Base-by-base conservation (phyloP, 75 land plant genomes). In the Selaginella tamariscina region DNA sequence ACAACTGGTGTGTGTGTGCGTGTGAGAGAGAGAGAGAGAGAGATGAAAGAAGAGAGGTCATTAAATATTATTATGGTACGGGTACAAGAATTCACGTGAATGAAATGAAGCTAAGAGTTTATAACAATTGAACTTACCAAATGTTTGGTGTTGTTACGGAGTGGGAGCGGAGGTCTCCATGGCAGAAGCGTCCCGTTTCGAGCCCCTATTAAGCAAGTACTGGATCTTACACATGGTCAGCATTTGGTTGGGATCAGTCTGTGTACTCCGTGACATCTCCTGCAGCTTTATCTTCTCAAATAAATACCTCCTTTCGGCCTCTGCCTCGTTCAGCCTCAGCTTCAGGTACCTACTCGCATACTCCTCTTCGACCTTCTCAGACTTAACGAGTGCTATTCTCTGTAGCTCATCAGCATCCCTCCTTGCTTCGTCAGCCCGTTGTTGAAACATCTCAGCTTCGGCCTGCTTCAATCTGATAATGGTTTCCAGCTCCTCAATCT, bases 391-490 rank as follows among this genome's bases (percentile, higher is more conserved):
- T 2, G 85, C 85, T 69, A 91, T 88, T n/a, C 85, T 77, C 59
- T 91, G 89, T 5, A 91, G 84, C 49, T 84, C 80, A 70, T 91
- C 97, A 24, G 97, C 87, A 39, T 91, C 97, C 49, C 83, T 78
- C 29, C 85, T 79, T 8, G 97, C 94, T 72, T 91, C 94, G 71
- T 75, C 83, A 55, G 97, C 95, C 76, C 85, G 86, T 28, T 80
- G 66, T 74, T 91, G 95, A 65, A 91, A 91, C 97, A 91, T 91
- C 65, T 91, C 89, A 54, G 97, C 87, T 66, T 88, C 97, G 0
- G 85, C 89, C 69, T 82, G 86, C 74, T 91, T 91, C 31, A 91
- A 79, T 67, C 85, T 73, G 1, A 88, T 81, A 56, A 91, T 81
- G 62, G 78, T 83, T 62, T 91, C 97, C 31, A 88, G 77, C 70